Conservation (phyloP, 2,329 filamentous ascomycete genomes). For the Aspergillus sp. region DNA sequence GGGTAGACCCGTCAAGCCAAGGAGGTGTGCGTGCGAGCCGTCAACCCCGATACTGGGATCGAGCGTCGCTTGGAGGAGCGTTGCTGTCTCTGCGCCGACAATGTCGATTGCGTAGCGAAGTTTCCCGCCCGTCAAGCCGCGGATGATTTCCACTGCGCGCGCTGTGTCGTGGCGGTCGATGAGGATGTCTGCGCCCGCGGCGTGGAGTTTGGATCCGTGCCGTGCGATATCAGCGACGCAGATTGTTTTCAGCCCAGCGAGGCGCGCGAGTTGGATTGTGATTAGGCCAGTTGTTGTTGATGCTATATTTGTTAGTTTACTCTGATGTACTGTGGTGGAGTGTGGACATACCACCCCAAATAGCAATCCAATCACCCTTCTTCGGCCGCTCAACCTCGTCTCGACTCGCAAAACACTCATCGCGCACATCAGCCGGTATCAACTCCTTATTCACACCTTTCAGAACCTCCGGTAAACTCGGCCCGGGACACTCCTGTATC, state of each 20-base stretch:
- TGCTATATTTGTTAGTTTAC: conserved; percentile 31
- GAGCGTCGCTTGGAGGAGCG: conserved; percentile 57
- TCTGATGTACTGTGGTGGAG: too few species aligned
- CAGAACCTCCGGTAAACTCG: conserved; percentile 58
- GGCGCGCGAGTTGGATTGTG: conserved; percentile 65
- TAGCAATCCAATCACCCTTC: conserved; percentile 66
- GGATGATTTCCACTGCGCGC: conserved; percentile 66
- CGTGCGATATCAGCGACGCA: conserved; percentile 66
- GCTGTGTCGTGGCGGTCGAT: conserved; percentile 67
- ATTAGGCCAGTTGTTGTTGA: conserved; percentile 70
- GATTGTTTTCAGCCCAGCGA: conserved; percentile 65
- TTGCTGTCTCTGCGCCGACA: conserved; percentile 63
- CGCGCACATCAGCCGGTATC: conserved; percentile 61
- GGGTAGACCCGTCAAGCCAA: conserved; percentile 67
- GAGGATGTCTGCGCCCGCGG: conserved; percentile 60
- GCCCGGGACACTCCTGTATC: conserved; percentile 48
- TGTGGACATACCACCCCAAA: conserved; percentile 64
- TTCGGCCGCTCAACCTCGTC: conserved; percentile 53
- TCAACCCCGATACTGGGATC: conserved; percentile 14
- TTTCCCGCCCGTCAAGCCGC: conserved; percentile 55
- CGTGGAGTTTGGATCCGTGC: conserved; percentile 60
- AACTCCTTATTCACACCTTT: conserved; percentile 45
- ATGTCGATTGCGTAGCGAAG: conserved; percentile 71
- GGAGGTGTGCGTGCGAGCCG: conserved; percentile 53
- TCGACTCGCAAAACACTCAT: conserved; percentile 63